phyloP scores from a whole-genome alignment of 2,329 filamentous ascomycete species.

The Ophiostoma montium region DNA sequence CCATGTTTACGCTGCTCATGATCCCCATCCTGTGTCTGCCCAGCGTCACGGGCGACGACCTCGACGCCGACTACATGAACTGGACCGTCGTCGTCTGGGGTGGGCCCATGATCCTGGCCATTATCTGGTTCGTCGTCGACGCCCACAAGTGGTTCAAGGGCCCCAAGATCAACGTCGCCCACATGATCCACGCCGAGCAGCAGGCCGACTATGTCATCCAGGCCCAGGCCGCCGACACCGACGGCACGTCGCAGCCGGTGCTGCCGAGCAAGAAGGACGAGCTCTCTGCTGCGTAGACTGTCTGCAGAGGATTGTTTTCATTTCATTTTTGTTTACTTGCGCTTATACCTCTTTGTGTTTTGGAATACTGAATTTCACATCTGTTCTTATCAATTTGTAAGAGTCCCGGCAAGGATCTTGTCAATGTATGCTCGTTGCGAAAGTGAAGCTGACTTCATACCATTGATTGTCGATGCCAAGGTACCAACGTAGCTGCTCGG shows the following conservation, averaged over 20 bases:
- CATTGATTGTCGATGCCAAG: too few relatives aligned
- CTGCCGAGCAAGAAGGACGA: conserved; percentile 5
- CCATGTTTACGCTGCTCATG: conserved; percentile 49
- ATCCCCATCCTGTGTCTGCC: conserved; percentile 55
- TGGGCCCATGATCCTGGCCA: conserved; percentile 43
- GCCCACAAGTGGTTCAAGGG: conserved; percentile 58
- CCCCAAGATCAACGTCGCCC: conserved; percentile 50
- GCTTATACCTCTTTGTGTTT: too few relatives aligned
- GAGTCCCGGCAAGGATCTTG: too few relatives aligned
- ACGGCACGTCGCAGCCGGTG: conserved; percentile 4
- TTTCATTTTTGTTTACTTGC: too few relatives aligned
- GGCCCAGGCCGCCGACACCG: conserved; percentile 1
- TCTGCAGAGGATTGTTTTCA: too few relatives aligned
- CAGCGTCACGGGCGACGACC: conserved; percentile 36
- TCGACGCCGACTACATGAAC: conserved; percentile 44
- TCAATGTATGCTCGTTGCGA: too few relatives aligned
- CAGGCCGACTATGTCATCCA: conserved; percentile 9
- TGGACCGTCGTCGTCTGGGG: conserved; percentile 56
- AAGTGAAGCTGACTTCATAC: too few relatives aligned
- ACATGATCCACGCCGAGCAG: conserved; percentile 12
- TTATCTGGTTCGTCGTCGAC: conserved; percentile 48
- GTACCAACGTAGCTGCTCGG: too few relatives aligned
- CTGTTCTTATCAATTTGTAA: too few relatives aligned
- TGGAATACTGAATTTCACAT: too few relatives aligned
- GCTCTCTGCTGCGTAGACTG: neutral